Evolutionary conservation across 1,284 basidiomycete species (phyloP), one percentile per base, ranked within the genome.

Genomic region (Violaceomyces palustris): DNA sequence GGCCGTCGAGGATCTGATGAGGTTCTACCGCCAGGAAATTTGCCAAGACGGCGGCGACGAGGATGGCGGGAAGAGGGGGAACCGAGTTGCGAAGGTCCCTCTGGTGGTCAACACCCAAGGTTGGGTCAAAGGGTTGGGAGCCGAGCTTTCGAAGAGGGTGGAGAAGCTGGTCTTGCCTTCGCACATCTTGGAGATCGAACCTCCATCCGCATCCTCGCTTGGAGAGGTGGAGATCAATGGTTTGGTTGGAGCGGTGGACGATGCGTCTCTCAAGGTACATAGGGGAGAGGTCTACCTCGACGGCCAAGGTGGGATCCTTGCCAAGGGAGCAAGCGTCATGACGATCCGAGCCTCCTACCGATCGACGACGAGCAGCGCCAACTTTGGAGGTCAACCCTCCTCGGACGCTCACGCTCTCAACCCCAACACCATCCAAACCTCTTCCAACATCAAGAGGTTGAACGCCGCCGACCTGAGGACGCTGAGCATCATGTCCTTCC

Each of bases 51-150:
- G 41, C 18, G 21, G 32, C 14, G 28, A 33, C 17, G 37, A 40
- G 26, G 17, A 32, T n/a, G 35, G 33, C 14, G 23, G 17, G 4
- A 23, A 35, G 23, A 27, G 30, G 17, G 34, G 45, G 10, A n/a
- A n/a, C n/a, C n/a, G n/a, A n/a, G n/a, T n/a, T n/a, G n/a, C n/a
- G n/a, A n/a, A n/a, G n/a, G 57, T 74, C 4, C 93, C 93, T 0
- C 80, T 98, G 5, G 80, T 97, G 8, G 81, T 97, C 43, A 98
- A 98, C 73, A 96, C 88, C 0, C 92, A 93, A 81, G 93, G 93
- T 2, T 98, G 93, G 93, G 81, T 82, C 12, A 96, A 93, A 73
- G 93, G 93, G 2, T 81, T 96, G 1, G 93, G 93, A 2, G 84
- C 83, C 15, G 88, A 94, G 60, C 75, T 98, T 3, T 80, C 83